Conservation (phyloP, 495 filamentous ascomycete genomes). For the Staphylotrichum longicolle region DNA sequence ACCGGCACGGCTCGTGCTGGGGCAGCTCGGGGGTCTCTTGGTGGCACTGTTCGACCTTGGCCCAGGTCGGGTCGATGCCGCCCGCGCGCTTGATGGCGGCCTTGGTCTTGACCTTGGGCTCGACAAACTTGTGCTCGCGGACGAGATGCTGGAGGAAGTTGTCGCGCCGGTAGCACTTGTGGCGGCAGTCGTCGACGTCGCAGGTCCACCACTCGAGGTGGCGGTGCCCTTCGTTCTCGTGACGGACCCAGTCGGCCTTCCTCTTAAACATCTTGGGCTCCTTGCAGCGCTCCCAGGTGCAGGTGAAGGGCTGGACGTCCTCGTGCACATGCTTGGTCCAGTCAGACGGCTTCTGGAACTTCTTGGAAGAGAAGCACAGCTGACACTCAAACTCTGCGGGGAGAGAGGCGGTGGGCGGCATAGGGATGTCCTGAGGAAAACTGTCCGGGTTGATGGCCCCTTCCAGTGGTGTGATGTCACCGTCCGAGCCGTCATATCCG, state of each 20-base stretch:
- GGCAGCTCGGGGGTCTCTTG: slow-evolving; percentile 64
- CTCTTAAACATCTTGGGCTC: slow-evolving; percentile 95
- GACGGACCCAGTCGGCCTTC: slow-evolving; percentile 96
- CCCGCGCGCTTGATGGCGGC: slow-evolving; percentile 55
- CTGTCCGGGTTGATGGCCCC: slow-evolving; percentile 62
- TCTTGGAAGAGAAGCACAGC: slow-evolving; percentile 85
- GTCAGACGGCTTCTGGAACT: slow-evolving; percentile 91
- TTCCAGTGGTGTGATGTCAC: slow-evolving; percentile 62
- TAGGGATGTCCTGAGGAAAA: slow-evolving; percentile 78
- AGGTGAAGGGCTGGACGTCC: slow-evolving; percentile 93
- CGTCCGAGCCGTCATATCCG: slow-evolving; percentile 57
- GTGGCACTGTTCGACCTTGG: slow-evolving; percentile 76
- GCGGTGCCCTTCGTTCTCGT: slow-evolving; percentile 91
- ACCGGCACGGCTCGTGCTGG: slow-evolving; percentile 80
- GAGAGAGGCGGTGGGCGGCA: slow-evolving; percentile 73
- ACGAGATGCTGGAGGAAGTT: slow-evolving; percentile 96
- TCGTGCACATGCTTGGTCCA: slow-evolving; percentile 99
- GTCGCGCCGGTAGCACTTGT: slow-evolving; percentile 86
- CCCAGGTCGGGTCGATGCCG: slow-evolving; percentile 64
- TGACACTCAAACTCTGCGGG: slow-evolving; percentile 93
- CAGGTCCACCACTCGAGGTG: slow-evolving; percentile 94
- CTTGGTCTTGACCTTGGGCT: slow-evolving; percentile 67
- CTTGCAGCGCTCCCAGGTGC: slow-evolving; percentile 79
- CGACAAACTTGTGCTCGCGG: slow-evolving; percentile 84
- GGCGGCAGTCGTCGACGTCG: slow-evolving; percentile 73